These are phyloP conservation scores for Calonectria multiphialidica DNA, from an alignment of 2,329 filamentous ascomycete species.

Conservation along the genomic window DNA sequence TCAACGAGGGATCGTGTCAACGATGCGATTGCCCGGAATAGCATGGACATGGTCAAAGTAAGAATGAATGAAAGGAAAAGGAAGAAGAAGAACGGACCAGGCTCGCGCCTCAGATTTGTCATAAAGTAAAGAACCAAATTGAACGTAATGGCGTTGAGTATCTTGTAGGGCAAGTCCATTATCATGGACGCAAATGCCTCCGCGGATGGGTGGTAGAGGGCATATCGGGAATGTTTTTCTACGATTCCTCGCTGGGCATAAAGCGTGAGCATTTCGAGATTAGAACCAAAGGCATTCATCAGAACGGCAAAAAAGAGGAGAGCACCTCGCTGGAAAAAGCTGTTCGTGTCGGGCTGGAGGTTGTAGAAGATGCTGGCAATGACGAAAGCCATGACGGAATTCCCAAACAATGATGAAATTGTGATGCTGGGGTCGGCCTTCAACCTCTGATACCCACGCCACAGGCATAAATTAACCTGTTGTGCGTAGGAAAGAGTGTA, in stretches of 20 bases:
- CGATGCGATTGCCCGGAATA: slow-evolving; percentile 59
- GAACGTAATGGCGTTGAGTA: slow-evolving; percentile 51
- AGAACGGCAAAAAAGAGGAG: slow-evolving; percentile 65
- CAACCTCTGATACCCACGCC: slow-evolving; percentile 53
- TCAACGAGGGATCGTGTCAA: not conserved
- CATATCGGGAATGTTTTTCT: slow-evolving; percentile 50
- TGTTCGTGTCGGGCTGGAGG: slow-evolving; percentile 55
- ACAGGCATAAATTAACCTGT: slow-evolving; percentile 58
- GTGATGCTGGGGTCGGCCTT: slow-evolving; percentile 55
- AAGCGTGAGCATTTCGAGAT: slow-evolving; percentile 48
- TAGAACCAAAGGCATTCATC: slow-evolving; percentile 60
- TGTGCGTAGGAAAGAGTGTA: slow-evolving; percentile 61
- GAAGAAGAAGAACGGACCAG: slow-evolving; percentile 59
- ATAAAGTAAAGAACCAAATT: slow-evolving; percentile 61
- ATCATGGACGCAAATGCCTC: slow-evolving; percentile 49
- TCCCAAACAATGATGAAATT: slow-evolving; percentile 54
- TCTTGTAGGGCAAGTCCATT: slow-evolving; percentile 55
- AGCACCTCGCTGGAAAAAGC: slow-evolving; percentile 60
- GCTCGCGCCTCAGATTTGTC: slow-evolving; percentile 55
- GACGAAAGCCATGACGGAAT: slow-evolving; percentile 63
- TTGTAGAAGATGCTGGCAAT: slow-evolving; percentile 65
- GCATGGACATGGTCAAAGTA: slow-evolving; percentile 71
- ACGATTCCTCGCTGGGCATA: slow-evolving; percentile 49
- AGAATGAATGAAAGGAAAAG: slow-evolving; percentile 59
- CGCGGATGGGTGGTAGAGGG: slow-evolving; percentile 48